Base-by-base conservation (phyloP, 345 rosid species). In the Cardiospermum halicacabum region DNA sequence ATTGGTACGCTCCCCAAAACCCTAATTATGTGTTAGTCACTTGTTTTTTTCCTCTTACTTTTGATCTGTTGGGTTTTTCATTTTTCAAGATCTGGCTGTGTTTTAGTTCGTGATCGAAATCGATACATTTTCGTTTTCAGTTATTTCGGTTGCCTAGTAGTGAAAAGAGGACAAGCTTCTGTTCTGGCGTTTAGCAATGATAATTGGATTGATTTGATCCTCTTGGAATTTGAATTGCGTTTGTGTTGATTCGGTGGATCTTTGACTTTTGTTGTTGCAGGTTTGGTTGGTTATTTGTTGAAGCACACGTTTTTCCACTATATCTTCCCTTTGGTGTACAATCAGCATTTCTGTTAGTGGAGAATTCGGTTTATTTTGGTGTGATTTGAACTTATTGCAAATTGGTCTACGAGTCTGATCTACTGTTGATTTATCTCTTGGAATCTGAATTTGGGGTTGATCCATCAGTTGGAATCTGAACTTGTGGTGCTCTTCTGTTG, bases 1-100 rank as follows among this genome's bases (percentile, higher is more conserved):
- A 75, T 68, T 66, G 80, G 82, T 82, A 70, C 62, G 80, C 74
- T 34, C 65, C 59, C 69, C 58, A 54, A 72, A 78, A 58, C 78
- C 81, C 81, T 77, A 65, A 72, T 67, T 62, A 18, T 67, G 37
- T 69, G 62, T 53, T 7, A 34, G 10, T 25, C 18, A 22, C 57
- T 59, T 10, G 34, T 53, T 26, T 62, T 69, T 24, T 34, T 59
- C 54, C 69, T 77, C 74, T 68, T 68, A 60, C 69, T 62, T 79
- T 57, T 40, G 60, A n/a, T n/a, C n/a, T 54, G 28, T 64, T 72
- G 58, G 11, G 18, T 25, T 76, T 68, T 57, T 63, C 76, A n/a
- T n/a, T 61, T 75, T 72, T 43, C 71, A 60, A 70, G 65, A 71
- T 71, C 67, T 64, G 70, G 64, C 53, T 54, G 58, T 10, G 53